phyloP scores from a whole-genome alignment of 345 rosid genomes.

The Viola odorata region DNA sequence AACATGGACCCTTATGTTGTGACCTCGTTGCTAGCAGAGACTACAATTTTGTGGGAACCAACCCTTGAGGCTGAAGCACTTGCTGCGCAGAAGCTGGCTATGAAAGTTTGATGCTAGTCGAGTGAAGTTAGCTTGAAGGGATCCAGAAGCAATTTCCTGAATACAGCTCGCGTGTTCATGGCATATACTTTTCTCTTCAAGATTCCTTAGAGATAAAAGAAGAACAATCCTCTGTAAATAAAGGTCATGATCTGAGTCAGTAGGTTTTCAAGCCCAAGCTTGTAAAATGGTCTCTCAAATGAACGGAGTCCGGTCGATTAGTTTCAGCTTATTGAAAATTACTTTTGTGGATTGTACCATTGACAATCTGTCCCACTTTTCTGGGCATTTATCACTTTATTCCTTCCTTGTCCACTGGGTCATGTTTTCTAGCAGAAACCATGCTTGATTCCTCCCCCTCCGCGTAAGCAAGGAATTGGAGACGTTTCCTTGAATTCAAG shows the following conservation, averaged over 20 bases:
- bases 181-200: constrained; percentile 2
- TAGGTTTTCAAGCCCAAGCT: constrained; percentile 10
- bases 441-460: constrained; percentile 29
- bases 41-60: constrained; percentile 77
- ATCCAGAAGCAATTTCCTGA: constrained; percentile 9
- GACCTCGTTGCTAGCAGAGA: constrained; percentile 66
- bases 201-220: not conserved
- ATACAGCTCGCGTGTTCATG: constrained; percentile 4
- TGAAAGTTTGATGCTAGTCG: constrained; percentile 45
- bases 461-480: constrained; percentile 32
- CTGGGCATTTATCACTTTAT: constrained; percentile 17
- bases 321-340: constrained; percentile 7
- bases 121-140: constrained; percentile 12
- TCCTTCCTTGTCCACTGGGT: constrained; percentile 18
- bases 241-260: constrained; percentile 20
- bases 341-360: constrained; percentile 1
- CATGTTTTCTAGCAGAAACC: constrained; percentile 11
- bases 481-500: constrained; percentile 46
- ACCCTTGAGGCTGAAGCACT: constrained; percentile 78
- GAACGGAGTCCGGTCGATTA: constrained; percentile 7
- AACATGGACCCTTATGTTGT: constrained; percentile 91
- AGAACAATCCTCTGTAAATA: constrained; percentile 31
- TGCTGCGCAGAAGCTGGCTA: constrained; percentile 71
- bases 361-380: not conserved
- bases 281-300: constrained; percentile 14